phyloP scores from a whole-genome alignment of 352 stramenopile genomes.

The Phytophthora fragariae region DNA sequence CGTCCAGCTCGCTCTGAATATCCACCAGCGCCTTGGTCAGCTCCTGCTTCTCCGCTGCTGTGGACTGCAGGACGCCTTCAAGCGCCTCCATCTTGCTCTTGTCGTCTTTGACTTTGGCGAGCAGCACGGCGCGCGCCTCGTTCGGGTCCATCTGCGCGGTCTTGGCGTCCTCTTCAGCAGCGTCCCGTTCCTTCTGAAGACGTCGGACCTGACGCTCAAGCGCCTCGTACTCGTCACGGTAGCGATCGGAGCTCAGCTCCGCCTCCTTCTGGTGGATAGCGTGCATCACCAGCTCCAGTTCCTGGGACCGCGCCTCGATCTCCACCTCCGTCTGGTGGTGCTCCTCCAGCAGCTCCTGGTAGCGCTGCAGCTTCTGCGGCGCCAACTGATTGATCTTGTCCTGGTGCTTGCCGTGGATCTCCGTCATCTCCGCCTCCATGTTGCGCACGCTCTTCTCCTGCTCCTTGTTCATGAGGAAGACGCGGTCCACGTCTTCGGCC shows the following conservation, averaged over 20 bases:
- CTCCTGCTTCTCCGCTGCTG: constrained; percentile 65
- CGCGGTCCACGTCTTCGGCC: constrained; percentile 86
- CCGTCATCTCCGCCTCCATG: constrained; percentile 82
- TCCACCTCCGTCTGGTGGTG: constrained; percentile 78
- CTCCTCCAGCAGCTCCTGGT: constrained; percentile 80
- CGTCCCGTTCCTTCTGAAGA: constrained; percentile 82
- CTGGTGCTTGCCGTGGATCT: constrained; percentile 84
- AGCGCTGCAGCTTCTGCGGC: constrained; percentile 84
- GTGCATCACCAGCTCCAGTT: constrained; percentile 79
- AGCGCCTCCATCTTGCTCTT: constrained; percentile 85
- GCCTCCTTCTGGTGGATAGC: constrained; percentile 80
- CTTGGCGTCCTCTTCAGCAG: constrained; percentile 81
- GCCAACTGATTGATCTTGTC: constrained; percentile 91
- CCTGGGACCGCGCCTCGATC: constrained; percentile 71
- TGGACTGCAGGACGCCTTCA: constrained; percentile 60
- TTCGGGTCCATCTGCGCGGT: constrained; percentile 92
- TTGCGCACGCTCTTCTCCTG: constrained; percentile 67
- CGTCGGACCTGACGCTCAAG: constrained; percentile 72
- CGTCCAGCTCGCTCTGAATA: constrained; percentile 69
- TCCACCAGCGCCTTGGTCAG: constrained; percentile 63
- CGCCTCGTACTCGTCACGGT: constrained; percentile 79
- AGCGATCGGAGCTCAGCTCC: constrained; percentile 72
- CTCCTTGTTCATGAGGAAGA: constrained; percentile 92
- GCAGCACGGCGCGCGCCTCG: constrained; percentile 78
- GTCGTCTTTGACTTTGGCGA: constrained; percentile 90